Base-by-base conservation (phyloP, 108 stramenopile genomes). In the Cyclotella distinguenda region DNA sequence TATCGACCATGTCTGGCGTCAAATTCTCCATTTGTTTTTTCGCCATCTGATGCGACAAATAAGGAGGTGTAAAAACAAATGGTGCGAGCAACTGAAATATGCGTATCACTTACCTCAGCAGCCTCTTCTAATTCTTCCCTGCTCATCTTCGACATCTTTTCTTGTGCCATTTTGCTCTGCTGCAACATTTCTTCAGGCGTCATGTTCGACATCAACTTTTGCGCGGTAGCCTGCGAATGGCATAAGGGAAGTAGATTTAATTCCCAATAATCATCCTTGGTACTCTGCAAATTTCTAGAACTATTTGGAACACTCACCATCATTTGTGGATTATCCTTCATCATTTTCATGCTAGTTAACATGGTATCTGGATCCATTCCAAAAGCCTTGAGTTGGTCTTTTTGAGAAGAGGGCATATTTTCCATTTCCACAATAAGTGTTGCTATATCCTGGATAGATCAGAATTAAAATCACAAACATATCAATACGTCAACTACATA, bases 341-440 rank as follows among this genome's bases (percentile, higher is more conserved):
- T 88, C 82, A 85, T 83, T 60, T 82, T 65, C 84, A 88, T 79
- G n/a, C 80, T 77, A 16, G 78, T 56, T 11, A 77, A 68, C 87
- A 88, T 85, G 0, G 92, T 94, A 56, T 98, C 96, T 15, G 98
- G 84, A 63, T 88, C 81, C 83, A 85, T 85, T 6, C 84, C 84
- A 77, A 87, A 80, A 15, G 60, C 76, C 67, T 88, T 85, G 15
- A 88, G 52, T 16, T 84, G 82, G 10, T 49, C 70, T 47, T 74
- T 70, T 53, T 87, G 86, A 10, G 57, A 60, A 1, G 75, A 47
- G 28, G 60, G 60, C 86, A 87, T 88, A 15, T 64, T 77, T 32
- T 88, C 87, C 83, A 88, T 80, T 47, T 88, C 84, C 16, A 22
- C 35, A 55, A 88, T 77, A 60, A 88, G 71, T 35, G 25, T 57